Percentiles rank a stretch among this genome's conserved stretches.
Conservation (phyloP, 805 yeast species). For the Blastobotrys robertii region DNA sequence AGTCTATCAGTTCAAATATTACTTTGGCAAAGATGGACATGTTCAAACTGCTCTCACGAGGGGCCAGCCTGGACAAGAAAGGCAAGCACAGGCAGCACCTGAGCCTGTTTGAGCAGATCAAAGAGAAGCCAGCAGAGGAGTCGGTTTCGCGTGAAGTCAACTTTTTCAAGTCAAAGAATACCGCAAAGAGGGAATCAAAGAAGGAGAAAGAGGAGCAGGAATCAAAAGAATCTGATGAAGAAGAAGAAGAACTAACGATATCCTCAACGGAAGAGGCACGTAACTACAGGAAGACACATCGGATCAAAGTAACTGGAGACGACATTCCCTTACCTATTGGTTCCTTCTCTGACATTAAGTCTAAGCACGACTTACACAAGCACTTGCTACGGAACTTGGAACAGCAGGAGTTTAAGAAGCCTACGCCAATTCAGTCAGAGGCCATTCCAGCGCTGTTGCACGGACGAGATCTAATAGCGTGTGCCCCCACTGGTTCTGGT, state of each 20-base stretch:
- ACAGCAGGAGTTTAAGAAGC: constrained; percentile 64
- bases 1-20: background rate
- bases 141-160: constrained; percentile 65
- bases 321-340: constrained; percentile 90
- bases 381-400: constrained; percentile 52
- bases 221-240: constrained; percentile 25
- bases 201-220: constrained; percentile 25
- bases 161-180: constrained; percentile 55
- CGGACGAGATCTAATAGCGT: constrained; percentile 72
- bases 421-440: constrained; percentile 91
- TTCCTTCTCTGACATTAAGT: constrained; percentile 70
- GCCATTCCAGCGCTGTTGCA: constrained; percentile 67
- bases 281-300: constrained; percentile 47
- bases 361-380: constrained; percentile 56
- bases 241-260: constrained; percentile 36
- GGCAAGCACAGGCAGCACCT: constrained; percentile 32
- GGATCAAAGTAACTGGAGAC: constrained; percentile 66
- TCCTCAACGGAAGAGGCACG: constrained; percentile 49
- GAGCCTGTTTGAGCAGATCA: constrained; percentile 17
- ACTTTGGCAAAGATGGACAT: constrained; percentile 60
- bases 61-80: constrained; percentile 65
- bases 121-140: constrained; percentile 25
- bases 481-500: constrained; percentile 99
- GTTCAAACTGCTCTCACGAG: constrained; percentile 74
- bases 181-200: constrained; percentile 3